Evolutionary conservation across 805 yeast species (phyloP).

Genomic region (Metschnikowia similis): DNA sequence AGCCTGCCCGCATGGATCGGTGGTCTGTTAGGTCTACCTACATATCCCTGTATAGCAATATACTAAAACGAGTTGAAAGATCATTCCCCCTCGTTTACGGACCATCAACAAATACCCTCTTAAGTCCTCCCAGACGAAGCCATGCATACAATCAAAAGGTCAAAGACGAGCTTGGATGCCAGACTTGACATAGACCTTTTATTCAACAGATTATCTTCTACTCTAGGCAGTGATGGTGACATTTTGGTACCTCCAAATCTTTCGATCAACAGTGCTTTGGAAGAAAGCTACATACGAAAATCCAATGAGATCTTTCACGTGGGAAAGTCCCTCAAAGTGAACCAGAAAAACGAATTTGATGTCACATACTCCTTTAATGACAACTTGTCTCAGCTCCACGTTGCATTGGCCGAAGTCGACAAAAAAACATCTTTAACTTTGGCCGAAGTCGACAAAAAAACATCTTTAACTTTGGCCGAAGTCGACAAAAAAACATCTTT

Average conservation of each 20-base stretch:
- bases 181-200: conserved; percentile 55
- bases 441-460: conserved; percentile 36
- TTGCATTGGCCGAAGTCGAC: conserved; percentile 36
- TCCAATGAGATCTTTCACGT: conserved; percentile 48
- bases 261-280: conserved; percentile 17
- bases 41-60: too few species aligned
- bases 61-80: too few species aligned
- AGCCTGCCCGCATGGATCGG: too few species aligned
- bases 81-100: too few species aligned
- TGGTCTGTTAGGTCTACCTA: too few species aligned
- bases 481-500: conserved; percentile 32
- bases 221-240: conserved; percentile 21
- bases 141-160: conserved; percentile 51
- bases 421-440: conserved; percentile 26
- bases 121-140: conserved; percentile 42
- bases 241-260: conserved; percentile 49
- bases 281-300: conserved; percentile 53
- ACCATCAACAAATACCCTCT: too few species aligned
- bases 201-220: conserved; percentile 44
- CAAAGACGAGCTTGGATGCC: conserved; percentile 50
- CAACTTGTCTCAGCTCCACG: conserved; percentile 29
- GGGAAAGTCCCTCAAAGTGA: conserved; percentile 15
- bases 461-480: conserved; percentile 29
- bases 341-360: conserved; percentile 15
- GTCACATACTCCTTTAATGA: conserved; percentile 28